Conservation (phyloP, 2,329 filamentous ascomycete genomes). For the Coniosporium tulheliwenetii region DNA sequence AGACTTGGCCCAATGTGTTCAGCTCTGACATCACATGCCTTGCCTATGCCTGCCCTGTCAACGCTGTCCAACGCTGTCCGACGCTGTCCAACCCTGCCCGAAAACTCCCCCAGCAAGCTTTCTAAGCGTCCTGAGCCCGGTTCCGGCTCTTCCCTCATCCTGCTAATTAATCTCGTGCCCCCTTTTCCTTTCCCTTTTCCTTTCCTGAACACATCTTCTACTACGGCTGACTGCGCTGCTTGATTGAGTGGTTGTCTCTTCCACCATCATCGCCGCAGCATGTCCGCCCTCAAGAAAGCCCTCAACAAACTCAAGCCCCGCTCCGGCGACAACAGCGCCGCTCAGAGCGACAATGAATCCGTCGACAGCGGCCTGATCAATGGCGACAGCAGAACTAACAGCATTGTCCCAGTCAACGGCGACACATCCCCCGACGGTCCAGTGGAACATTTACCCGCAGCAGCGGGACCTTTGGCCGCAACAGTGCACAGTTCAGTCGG, state of each 20-base stretch:
- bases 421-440: slow-evolving; percentile 5
- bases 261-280: slow-evolving; percentile 3
- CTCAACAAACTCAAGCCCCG: slow-evolving; percentile 25
- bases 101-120: no score
- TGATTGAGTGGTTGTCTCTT: neutral
- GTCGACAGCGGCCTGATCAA: neutral
- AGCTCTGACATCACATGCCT: no score
- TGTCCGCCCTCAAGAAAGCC: slow-evolving; percentile 29
- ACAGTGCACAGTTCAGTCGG: slow-evolving; percentile 5
- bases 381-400: slow-evolving; percentile 1
- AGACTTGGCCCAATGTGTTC: no score
- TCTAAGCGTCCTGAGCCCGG: no score
- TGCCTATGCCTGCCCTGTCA: no score
- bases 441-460: slow-evolving; percentile 19
- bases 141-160: no score
- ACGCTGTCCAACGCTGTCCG: no score
- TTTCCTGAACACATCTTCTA: neutral
- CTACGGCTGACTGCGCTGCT: neutral
- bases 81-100: no score
- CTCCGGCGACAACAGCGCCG: slow-evolving; percentile 10
- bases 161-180: no score
- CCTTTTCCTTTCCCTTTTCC: no score
- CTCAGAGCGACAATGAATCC: slow-evolving; percentile 5
- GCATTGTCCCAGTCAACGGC: slow-evolving; percentile 2
- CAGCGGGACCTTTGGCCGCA: slow-evolving; percentile 8